Evolutionary conservation across 768 basidiomycete species (phyloP), one percentile per base, ranked within the genome.

Genomic region (Leccinellum rugosiceps): DNA sequence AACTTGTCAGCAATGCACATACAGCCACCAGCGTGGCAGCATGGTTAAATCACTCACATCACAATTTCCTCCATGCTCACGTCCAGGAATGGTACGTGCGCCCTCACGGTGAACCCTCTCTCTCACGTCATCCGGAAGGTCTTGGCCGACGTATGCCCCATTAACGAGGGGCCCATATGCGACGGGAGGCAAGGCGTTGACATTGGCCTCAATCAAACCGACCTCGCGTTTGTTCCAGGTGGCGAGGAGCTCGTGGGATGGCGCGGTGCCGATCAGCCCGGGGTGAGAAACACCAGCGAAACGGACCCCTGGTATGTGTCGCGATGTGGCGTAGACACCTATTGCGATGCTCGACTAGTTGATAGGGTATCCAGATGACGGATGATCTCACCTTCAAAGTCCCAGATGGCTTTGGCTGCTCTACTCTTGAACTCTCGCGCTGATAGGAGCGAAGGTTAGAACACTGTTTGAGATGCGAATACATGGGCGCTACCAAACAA

Each of bases 61-160:
- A 64, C 86, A 88, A 58, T 88, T 88, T 28, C 89, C 89, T 17
- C 89, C 88, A 68, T 90, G 87, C 67, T 92, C 88, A n/a, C 89
- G 70, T 14, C 85, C 87, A 7, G 89, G 89, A 44, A 88, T 76
- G 0, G 89, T 90, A 59, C 89, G 77, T 38, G 88, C 88, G 21
- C 89, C 89, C 60, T 92, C 87, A 30, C 63, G 66, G 11, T 76
- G 75, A 55, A 92, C 82, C 76, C 80, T 85, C 58, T 77, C 75
- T 50, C 68, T 65, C 3, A 86, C 66, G 4, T 79, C 75, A 1
- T 72, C 64, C 10, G 72, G 62, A 4, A 90, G 60, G 41, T 86
- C 84, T 66, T 89, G 86, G 3, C 89, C 89, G 13, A 91, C 81
- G 63, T 90, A 85, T 6, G 84, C 80, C 1, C 86, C 86, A 25